Conservation (phyloP, 306 rosid genomes). For the Calophaca sinica region DNA sequence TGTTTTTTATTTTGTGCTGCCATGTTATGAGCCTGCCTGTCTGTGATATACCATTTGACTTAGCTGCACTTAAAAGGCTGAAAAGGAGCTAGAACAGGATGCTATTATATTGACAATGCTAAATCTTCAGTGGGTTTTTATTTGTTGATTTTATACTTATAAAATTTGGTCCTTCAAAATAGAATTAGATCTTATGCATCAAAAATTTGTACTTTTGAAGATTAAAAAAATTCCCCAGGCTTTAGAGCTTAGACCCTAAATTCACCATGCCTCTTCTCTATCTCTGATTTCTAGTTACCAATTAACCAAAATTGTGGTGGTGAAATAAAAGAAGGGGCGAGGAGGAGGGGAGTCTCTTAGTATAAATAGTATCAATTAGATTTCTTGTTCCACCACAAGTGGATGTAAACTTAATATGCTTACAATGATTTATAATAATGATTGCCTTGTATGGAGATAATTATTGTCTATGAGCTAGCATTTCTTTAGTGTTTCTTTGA, state of each 20-base stretch:
- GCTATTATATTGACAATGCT: background rate
- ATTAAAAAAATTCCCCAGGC: background rate
- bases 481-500: conserved; percentile 28
- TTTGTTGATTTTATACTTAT: conserved; percentile 37
- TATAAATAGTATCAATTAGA: background rate
- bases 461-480: too few species aligned
- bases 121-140: conserved; percentile 18
- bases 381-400: conserved; percentile 18
- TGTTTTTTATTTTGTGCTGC: background rate
- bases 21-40: conserved; percentile 24
- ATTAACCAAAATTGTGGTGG: background rate
- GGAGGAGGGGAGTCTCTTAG: background rate
- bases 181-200: conserved; percentile 35
- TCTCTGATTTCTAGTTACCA: background rate
- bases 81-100: conserved; percentile 35
- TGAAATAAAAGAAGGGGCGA: background rate
- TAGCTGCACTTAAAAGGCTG: conserved; percentile 22
- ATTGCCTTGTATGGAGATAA: background rate
- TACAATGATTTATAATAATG: background rate
- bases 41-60: conserved; percentile 29
- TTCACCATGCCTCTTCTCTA: conserved; percentile 1
- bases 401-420: conserved; percentile 2
- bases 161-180: background rate
- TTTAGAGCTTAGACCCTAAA: conserved; percentile 9
- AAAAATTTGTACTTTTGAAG: conserved; percentile 23